Evolutionary conservation across 805 yeast species (phyloP), one percentile per base, ranked within the genome.

Genomic region (Yamadazyma kitorensis): DNA sequence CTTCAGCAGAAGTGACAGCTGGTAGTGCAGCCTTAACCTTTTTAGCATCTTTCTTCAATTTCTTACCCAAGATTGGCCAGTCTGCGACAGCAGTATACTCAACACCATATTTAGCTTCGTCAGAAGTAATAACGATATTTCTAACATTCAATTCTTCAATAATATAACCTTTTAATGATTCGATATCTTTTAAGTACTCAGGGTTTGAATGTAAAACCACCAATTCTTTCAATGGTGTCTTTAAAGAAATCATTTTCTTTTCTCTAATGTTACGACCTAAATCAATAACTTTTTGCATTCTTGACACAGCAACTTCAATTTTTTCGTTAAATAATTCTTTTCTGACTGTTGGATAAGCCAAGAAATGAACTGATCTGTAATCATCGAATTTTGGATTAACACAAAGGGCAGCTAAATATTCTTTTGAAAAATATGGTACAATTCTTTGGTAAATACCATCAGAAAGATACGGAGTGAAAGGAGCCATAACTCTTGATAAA

Each of bases 51-150:
- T 82, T 80, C 79, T 88, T 91, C 64, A 93, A 77, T 67, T 93
- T 93, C 75, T 91, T 93, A 68, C 99, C 99, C 49, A 93, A 75
- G 14, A 88, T 86, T 39, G 98, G 96, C 98, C 99, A 93, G 70
- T 93, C 99, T 31, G 98, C 98, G 61, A 86, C 94, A 27, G 91
- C 97, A 45, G 76, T 78, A 72, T 89, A 91, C 58, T 82, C 85
- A 42, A 93, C 98, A 52, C 89, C 93, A 57, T 89, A 91, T 55
- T 82, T 80, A 49, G 73, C 80, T 69, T 93, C 99, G 56, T 93
- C 96, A 16, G 85, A 73, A 14, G 97, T 88, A 51, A 93, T 82
- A 51, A 86, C 69, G 35, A 93, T 59, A 49, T 86, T 93, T 62
- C 96, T 84, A 41, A 93, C 84, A 56, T 93, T 93, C 61, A 93